A percentile compares a stretch with the other conserved stretches of the same genome.
These are phyloP conservation scores for Fagus sylvatica DNA, from an alignment of 306 rosid species.

Conservation along the genomic window DNA sequence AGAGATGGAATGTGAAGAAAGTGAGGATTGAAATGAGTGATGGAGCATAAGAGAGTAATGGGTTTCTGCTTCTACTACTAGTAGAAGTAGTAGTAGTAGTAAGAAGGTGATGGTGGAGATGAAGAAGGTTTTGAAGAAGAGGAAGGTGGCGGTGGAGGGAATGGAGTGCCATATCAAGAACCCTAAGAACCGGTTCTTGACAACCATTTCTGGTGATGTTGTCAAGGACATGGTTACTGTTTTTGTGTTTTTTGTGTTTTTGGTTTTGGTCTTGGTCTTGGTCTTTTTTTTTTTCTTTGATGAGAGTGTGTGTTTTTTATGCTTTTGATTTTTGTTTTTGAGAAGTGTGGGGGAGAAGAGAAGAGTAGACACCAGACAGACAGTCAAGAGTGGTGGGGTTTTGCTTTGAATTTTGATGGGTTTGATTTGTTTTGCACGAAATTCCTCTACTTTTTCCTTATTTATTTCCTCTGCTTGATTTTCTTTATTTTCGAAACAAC, in stretches of 20 bases:
- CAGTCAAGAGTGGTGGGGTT: neutral
- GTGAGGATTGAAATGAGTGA: slow-evolving; percentile 32
- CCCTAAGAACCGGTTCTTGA: slow-evolving; percentile 66
- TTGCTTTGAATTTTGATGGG: neutral
- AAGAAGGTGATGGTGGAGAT: slow-evolving; percentile 17
- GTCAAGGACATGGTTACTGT: neutral
- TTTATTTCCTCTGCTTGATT: neutral
- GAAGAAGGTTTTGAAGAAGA: slow-evolving; percentile 47
- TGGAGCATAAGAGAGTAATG: slow-evolving; percentile 33
- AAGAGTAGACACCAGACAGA: too few relatives aligned
- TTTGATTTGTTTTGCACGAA: neutral
- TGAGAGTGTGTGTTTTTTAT: neutral
- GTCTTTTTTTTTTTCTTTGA: neutral
- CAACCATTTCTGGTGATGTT: slow-evolving; percentile 38
- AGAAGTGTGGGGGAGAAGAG: neutral
- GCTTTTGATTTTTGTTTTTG: neutral
- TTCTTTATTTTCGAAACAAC: neutral
- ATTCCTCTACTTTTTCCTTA: neutral
- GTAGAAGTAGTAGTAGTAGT: neutral
- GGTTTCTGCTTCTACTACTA: neutral
- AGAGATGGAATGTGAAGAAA: slow-evolving; percentile 58
- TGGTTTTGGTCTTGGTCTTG: slow-evolving; percentile 1
- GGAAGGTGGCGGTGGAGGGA: slow-evolving; percentile 61
- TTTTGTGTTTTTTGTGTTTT: neutral
- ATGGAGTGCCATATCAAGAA: slow-evolving; percentile 90